Evolutionary conservation across 352 stramenopile species (phyloP), one percentile per base, ranked within the genome.

Genomic region (Phytophthora meadii): DNA sequence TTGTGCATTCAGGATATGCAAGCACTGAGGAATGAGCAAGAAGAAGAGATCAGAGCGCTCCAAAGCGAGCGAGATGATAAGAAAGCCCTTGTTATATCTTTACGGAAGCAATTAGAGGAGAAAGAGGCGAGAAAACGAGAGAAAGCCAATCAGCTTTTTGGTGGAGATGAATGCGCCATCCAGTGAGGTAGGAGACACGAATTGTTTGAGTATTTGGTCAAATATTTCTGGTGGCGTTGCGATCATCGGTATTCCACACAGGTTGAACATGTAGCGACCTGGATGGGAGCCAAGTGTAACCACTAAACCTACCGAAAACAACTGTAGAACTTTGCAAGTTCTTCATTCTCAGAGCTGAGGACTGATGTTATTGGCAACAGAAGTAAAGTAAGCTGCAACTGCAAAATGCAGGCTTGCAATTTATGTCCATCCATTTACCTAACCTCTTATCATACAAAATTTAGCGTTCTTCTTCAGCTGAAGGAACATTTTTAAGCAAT

Each of bases 161-260:
- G 77, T 45, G 59, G 52, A 60, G 77, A 93, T 22, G 82, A 93
- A 47, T 93, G 82, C 47, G 62, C 79, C 11, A 52, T 92, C 7
- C 77, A 88, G 55, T 82, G 27, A 59, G 1, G 22, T 5, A 52
- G n/a, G 5, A 46, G 37, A 42, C 5, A 42, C 37, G 1, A 42
- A 42, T 36, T 14, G 8, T 36, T 36, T 36, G 28, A 11, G 8
- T 34, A 34, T 36, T 14, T 36, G 9, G 9, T 36, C 30, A 36
- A 36, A 10, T 36, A 36, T 36, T 11, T 1, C 30, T 36, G 30
- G 8, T 9, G 30, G 30, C 1, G 30, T 36, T 36, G 30, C 8
- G 30, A 14, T 36, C 30, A 36, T 12, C 30, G 8, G 12, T 36
- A 14, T 10, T 14, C 8, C 30, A 14, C 30, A 36, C 9, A 22